phyloP scores from a whole-genome alignment of 805 yeast species.

The Sugiyamaella lignohabitans region DNA sequence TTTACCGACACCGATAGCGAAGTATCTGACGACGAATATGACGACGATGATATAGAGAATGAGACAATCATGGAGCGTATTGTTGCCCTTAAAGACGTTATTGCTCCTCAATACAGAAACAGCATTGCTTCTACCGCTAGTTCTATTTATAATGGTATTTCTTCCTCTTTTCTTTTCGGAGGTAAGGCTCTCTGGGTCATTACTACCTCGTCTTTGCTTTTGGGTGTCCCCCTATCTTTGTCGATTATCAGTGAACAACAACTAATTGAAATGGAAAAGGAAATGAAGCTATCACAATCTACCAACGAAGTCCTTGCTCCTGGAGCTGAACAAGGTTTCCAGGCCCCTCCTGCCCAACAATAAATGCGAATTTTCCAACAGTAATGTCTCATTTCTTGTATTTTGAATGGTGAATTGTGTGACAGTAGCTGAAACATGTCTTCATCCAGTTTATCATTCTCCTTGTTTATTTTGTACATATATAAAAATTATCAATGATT shows the following conservation, averaged over 20 bases:
- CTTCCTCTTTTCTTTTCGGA: conserved; percentile 49
- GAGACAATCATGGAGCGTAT: conserved; percentile 86
- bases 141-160: conserved; percentile 32
- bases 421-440: too few relatives aligned
- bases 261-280: conserved; percentile 88
- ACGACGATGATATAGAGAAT: conserved; percentile 66
- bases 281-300: conserved; percentile 48
- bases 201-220: conserved; percentile 72
- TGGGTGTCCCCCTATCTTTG: conserved; percentile 89
- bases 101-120: conserved; percentile 81
- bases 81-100: conserved; percentile 82
- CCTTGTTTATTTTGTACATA: too few relatives aligned
- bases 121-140: conserved; percentile 33
- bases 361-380: too few relatives aligned
- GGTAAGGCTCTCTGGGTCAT: conserved; percentile 81
- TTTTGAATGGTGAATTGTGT: too few relatives aligned
- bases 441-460: too few relatives aligned
- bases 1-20: conserved; percentile 52
- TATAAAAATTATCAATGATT: background rate
- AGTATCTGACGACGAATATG: conserved; percentile 43
- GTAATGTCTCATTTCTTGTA: too few relatives aligned
- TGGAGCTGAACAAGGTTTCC: conserved; percentile 33
- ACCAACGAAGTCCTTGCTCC: conserved; percentile 31
- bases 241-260: conserved; percentile 90
- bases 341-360: conserved; percentile 24